Conservation (phyloP, 73 alveolate genomes). For the Durusdinium trenchii region DNA sequence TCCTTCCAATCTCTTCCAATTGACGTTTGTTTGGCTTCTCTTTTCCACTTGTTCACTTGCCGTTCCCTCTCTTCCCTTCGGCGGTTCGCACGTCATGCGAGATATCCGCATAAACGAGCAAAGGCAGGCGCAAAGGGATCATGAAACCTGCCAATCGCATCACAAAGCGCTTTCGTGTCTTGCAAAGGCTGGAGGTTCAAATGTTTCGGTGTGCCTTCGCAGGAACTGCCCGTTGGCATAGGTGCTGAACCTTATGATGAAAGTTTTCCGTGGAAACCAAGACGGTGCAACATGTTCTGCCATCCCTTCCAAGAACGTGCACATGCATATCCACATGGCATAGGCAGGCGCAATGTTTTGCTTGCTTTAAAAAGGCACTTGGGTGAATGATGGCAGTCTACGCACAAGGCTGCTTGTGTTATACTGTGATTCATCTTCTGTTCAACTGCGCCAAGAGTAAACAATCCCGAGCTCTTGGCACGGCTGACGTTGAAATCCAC, state of each 20-base stretch:
- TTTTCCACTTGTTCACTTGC: no score
- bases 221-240: constrained; percentile 83
- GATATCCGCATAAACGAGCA: neutral
- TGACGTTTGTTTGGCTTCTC: no score
- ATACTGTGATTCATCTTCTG: no score
- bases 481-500: constrained; percentile 79
- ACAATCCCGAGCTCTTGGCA: neutral
- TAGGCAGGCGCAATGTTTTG: no score
- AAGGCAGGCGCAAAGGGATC: constrained; percentile 73
- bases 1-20: no score
- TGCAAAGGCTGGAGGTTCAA: neutral
- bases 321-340: no score
- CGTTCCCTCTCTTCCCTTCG: neutral
- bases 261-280: no score
- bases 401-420: no score
- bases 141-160: constrained; percentile 41
- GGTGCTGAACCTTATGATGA: constrained; percentile 54
- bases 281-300: no score
- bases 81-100: neutral
- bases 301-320: no score
- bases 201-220: neutral
- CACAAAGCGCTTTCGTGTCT: neutral
- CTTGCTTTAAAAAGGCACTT: no score
- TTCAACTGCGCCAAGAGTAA: neutral
- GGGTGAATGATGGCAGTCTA: no score